Evolutionary conservation across 345 rosid species (phyloP).

Genomic region (Citrus cavaleriei): DNA sequence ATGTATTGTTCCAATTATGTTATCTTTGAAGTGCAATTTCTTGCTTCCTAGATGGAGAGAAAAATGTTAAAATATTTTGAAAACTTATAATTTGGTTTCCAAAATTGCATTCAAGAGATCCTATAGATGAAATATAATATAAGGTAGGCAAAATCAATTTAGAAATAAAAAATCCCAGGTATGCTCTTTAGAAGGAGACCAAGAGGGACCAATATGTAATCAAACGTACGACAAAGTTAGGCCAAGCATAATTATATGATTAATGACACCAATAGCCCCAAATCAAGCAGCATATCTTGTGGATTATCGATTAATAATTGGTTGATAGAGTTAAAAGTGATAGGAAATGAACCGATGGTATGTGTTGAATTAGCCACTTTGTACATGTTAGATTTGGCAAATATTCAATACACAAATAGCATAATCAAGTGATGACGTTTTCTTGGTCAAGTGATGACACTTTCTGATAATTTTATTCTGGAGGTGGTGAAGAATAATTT

Average conservation of each 20-base stretch:
- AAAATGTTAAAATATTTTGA: neutral
- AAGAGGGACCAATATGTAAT: neutral
- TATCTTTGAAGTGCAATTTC: conserved; percentile 5
- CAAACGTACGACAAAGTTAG: neutral
- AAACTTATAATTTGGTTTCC: conserved; percentile 16
- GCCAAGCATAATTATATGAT: conserved; percentile 11
- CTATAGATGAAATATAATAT: conserved; percentile 1
- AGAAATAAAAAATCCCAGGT: neutral
- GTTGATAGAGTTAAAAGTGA: neutral
- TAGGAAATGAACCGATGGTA: neutral
- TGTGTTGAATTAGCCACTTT: neutral
- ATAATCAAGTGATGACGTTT: neutral
- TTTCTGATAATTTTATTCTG: no score
- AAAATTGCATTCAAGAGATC: neutral
- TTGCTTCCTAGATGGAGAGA: conserved; percentile 2
- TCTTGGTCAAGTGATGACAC: neutral
- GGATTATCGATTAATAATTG: neutral
- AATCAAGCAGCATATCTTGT: neutral
- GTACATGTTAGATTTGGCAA: neutral
- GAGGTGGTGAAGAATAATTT: no score
- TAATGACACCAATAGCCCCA: neutral
- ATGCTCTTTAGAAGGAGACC: conserved; percentile 20
- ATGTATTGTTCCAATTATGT: neutral
- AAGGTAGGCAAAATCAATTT: neutral
- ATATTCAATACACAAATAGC: neutral